phyloP scores from a whole-genome alignment of 495 filamentous ascomycete species.

The Aspergillus nanangensis region DNA sequence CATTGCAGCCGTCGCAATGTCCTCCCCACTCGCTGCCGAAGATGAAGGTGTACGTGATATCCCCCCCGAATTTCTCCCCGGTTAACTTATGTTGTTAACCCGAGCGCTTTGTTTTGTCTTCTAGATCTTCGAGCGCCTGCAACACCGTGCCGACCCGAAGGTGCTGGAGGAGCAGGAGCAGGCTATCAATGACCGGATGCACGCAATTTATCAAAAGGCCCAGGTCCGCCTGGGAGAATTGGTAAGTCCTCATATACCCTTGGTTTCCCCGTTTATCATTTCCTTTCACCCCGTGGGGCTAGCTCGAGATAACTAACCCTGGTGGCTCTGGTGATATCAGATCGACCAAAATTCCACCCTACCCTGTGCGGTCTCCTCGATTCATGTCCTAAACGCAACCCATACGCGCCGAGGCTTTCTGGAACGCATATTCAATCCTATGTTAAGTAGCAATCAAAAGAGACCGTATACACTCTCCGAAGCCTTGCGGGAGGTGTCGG shows the following conservation, averaged over 20 bases:
- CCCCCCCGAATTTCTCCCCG: neutral
- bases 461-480: slow-evolving; percentile 70
- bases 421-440: slow-evolving; percentile 68
- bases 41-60: slow-evolving; percentile 36
- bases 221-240: slow-evolving; percentile 56
- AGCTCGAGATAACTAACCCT: slow-evolving; percentile 4
- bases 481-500: slow-evolving; percentile 64
- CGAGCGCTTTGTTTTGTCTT: slow-evolving; percentile 1
- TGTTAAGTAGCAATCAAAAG: slow-evolving; percentile 64
- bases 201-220: slow-evolving; percentile 61
- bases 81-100: slow-evolving; percentile 1
- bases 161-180: slow-evolving; percentile 57
- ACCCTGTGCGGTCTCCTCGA: slow-evolving; percentile 73
- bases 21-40: slow-evolving; percentile 36
- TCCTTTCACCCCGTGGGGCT: neutral
- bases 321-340: slow-evolving; percentile 43
- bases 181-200: slow-evolving; percentile 56
- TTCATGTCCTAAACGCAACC: slow-evolving; percentile 72
- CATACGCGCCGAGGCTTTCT: slow-evolving; percentile 79
- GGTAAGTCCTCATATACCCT: slow-evolving; percentile 20
- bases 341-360: slow-evolving; percentile 75
- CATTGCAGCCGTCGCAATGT: slow-evolving; percentile 41
- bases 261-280: neutral
- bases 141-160: slow-evolving; percentile 56
- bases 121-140: slow-evolving; percentile 65